phyloP scores from a whole-genome alignment of 2,329 filamentous ascomycete species.

The Aspergillus sergii region DNA sequence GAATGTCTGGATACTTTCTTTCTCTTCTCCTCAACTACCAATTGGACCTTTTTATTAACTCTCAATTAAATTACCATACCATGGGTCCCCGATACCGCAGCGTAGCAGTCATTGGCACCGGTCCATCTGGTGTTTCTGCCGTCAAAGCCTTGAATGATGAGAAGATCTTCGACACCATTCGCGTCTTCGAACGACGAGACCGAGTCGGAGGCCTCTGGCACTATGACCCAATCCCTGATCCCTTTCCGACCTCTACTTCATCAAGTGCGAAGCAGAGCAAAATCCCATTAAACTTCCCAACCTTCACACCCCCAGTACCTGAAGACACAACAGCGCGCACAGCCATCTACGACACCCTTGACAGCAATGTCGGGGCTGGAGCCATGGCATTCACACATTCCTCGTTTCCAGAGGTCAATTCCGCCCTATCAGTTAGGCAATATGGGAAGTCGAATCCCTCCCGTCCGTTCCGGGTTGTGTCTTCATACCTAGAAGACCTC shows the following conservation, averaged over 20 bases:
- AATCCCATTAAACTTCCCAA: conserved; percentile 22
- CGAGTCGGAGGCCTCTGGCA: conserved; percentile 36
- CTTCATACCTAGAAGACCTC: conserved; percentile 27
- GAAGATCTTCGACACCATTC: conserved; percentile 33
- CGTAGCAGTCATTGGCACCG: conserved; percentile 23
- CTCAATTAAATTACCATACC: neutral
- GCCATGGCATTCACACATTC: conserved; percentile 33
- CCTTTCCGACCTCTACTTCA: conserved; percentile 19
- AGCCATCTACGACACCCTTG: conserved; percentile 25
- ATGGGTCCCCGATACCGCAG: conserved; percentile 3
- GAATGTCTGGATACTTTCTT: neutral
- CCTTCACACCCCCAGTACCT: conserved; percentile 16
- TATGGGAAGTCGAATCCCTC: conserved; percentile 26
- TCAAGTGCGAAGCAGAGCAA: neutral
- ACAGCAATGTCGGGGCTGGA: conserved; percentile 32
- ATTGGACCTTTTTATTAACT: neutral
- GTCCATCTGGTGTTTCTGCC: conserved; percentile 33
- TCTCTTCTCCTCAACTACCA: neutral
- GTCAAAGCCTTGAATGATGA: conserved; percentile 34
- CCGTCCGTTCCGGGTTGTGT: conserved; percentile 27
- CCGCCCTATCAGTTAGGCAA: conserved; percentile 22
- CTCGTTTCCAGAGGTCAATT: conserved; percentile 27
- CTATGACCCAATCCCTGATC: conserved; percentile 29
- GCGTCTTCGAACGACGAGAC: conserved; percentile 36
- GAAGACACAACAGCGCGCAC: conserved; percentile 29